Conservation (phyloP, 352 stramenopile species). For the Phytophthora fragariae region DNA sequence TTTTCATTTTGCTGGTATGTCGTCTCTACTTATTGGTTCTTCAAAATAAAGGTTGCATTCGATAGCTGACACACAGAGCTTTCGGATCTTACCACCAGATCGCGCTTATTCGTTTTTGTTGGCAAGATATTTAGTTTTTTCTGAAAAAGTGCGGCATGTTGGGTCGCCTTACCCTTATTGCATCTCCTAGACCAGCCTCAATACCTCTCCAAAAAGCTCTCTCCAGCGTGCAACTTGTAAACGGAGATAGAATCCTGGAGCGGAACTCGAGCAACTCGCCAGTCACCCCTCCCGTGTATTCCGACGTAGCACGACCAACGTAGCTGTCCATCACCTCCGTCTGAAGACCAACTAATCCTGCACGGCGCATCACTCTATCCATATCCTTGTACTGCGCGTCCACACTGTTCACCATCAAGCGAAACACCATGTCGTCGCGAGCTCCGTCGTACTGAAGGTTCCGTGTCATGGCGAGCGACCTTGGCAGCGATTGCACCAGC, state of each 20-base stretch:
- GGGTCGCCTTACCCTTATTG: no score
- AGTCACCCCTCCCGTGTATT: not conserved
- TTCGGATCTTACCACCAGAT: no score
- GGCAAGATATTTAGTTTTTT: no score
- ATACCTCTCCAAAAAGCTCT: conserved; percentile 1
- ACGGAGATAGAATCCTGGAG: not conserved
- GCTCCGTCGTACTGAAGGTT: not conserved
- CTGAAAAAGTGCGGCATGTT: no score
- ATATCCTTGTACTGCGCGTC: conserved; percentile 1
- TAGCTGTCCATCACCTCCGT: not conserved
- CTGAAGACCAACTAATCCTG: not conserved
- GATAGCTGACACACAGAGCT: no score
- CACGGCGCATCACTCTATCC: not conserved
- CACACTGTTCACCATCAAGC: not conserved
- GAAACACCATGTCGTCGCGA: not conserved
- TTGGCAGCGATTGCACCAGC: not conserved
- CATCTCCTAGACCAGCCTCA: not conserved
- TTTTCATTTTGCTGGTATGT: no score
- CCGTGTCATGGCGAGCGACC: not conserved
- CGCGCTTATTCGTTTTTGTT: no score
- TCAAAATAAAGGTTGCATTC: no score
- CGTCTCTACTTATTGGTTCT: no score
- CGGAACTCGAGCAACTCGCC: conserved; percentile 4
- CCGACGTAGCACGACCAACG: not conserved
- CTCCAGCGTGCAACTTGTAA: not conserved